phyloP scores from a whole-genome alignment of 768 basidiomycete species.

The Hemileccinum rubropunctum region DNA sequence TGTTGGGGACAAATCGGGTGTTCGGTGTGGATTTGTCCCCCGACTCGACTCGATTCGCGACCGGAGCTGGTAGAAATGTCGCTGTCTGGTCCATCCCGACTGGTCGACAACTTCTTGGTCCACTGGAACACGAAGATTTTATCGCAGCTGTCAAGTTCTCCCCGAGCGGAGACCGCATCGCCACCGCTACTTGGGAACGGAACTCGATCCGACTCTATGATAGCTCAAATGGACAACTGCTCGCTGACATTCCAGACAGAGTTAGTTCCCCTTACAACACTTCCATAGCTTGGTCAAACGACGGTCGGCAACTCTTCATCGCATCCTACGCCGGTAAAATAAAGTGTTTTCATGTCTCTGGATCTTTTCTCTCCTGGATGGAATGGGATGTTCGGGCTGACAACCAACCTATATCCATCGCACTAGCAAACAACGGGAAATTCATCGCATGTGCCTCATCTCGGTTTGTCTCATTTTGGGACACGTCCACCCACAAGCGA shows the following conservation, averaged over 20 bases:
- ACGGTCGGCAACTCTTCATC: conserved; percentile 1
- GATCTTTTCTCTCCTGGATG: background rate
- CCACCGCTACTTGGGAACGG: conserved; percentile 10
- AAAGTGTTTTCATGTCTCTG: conserved; percentile 6
- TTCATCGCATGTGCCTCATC: background rate
- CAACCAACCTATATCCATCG: conserved; percentile 1
- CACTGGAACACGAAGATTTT: background rate
- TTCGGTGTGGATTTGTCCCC: conserved; percentile 7
- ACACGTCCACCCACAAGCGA: conserved; percentile 1
- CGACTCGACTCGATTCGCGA: conserved; percentile 7
- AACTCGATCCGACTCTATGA: conserved; percentile 4
- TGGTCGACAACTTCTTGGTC: conserved; percentile 3
- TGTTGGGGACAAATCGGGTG: background rate
- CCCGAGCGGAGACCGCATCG: conserved; percentile 15
- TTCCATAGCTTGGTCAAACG: background rate
- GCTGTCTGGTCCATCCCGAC: conserved; percentile 2
- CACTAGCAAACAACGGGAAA: conserved; percentile 1
- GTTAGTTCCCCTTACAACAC: conserved; percentile 8
- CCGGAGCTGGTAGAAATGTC: conserved; percentile 1
- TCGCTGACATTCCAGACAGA: conserved; percentile 4
- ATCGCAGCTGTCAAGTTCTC: conserved; percentile 23
- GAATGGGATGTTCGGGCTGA: background rate
- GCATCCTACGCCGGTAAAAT: conserved; percentile 4
- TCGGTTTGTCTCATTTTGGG: conserved; percentile 6
- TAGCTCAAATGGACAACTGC: conserved; percentile 1